Conservation (phyloP, 2,329 filamentous ascomycete genomes). For the Talaromyces sp. region DNA sequence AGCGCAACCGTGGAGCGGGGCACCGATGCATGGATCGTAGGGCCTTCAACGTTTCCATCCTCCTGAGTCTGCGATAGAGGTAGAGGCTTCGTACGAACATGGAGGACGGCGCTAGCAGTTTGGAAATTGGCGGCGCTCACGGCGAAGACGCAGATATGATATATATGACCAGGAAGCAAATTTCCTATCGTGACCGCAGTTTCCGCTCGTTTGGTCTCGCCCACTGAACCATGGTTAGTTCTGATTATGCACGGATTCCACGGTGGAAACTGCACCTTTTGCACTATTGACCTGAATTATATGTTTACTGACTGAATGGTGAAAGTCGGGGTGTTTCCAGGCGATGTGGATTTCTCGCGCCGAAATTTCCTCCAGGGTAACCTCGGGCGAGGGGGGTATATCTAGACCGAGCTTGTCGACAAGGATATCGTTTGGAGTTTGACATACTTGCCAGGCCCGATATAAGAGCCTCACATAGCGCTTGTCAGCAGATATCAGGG, state of each 20-base stretch:
- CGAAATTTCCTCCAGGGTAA: constrained; percentile 85
- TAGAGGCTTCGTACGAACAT: constrained; percentile 67
- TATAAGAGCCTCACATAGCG: constrained; percentile 63
- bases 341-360: constrained; percentile 82
- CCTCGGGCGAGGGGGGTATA: constrained; percentile 81
- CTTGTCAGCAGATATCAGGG: constrained; percentile 10
- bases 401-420: constrained; percentile 90
- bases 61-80: constrained; percentile 32
- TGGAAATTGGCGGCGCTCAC: constrained; percentile 91
- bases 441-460: constrained; percentile 80
- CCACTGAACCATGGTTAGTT: constrained; percentile 52
- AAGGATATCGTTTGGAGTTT: constrained; percentile 84
- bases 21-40: constrained; percentile 50
- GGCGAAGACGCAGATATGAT: constrained; percentile 88
- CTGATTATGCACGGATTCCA: neutral
- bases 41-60: constrained; percentile 30
- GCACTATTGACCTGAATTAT: constrained; percentile 91
- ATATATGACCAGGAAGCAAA: constrained; percentile 78
- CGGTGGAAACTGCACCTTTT: constrained; percentile 54
- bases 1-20: constrained; percentile 50
- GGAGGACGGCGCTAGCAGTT: constrained; percentile 77
- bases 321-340: constrained; percentile 71
- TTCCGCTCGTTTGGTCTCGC: constrained; percentile 74
- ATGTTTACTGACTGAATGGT: constrained; percentile 72
- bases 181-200: constrained; percentile 88